These are phyloP conservation scores for Calendula officinalis DNA, from an alignment of 129 eudicot species.

Conservation along the genomic window DNA sequence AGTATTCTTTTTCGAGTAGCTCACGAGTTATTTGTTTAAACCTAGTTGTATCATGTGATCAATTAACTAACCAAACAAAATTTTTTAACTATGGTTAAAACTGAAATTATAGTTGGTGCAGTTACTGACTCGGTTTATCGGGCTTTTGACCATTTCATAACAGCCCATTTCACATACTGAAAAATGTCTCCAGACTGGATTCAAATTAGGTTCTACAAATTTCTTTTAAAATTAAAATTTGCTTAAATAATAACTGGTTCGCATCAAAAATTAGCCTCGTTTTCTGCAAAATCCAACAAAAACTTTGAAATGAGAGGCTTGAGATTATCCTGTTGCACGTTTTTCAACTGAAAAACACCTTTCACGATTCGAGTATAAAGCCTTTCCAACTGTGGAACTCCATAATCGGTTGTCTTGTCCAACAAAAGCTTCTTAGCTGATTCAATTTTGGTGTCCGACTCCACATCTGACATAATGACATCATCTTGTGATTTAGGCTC, in stretches of 20 bases:
- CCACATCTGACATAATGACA: constrained; percentile 53
- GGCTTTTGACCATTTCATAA: no score
- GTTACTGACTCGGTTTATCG: no score
- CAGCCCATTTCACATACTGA: no score
- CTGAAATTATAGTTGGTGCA: no score
- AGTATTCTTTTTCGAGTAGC: no score
- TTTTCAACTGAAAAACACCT: constrained; percentile 70
- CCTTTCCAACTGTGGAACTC: constrained; percentile 83
- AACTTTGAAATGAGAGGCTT: constrained; percentile 59
- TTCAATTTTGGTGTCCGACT: constrained; percentile 45
- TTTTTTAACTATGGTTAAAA: no score
- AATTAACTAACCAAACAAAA: no score
- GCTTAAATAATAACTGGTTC: constrained; percentile 13
- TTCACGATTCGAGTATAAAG: constrained; percentile 70
- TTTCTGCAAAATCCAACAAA: constrained; percentile 55
- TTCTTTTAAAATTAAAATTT: constrained; percentile 5
- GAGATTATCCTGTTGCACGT: constrained; percentile 34
- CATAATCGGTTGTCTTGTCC: constrained; percentile 56
- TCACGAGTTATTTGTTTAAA: no score
- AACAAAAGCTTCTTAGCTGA: constrained; percentile 50
- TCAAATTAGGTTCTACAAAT: constrained; percentile 22
- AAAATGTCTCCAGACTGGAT: background rate
- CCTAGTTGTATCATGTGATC: no score
- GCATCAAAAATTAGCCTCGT: constrained; percentile 58
- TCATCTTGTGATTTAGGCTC: constrained; percentile 44